These are phyloP conservation scores for Xylaria scruposa DNA, from an alignment of 495 filamentous ascomycete species.

Conservation along the genomic window DNA sequence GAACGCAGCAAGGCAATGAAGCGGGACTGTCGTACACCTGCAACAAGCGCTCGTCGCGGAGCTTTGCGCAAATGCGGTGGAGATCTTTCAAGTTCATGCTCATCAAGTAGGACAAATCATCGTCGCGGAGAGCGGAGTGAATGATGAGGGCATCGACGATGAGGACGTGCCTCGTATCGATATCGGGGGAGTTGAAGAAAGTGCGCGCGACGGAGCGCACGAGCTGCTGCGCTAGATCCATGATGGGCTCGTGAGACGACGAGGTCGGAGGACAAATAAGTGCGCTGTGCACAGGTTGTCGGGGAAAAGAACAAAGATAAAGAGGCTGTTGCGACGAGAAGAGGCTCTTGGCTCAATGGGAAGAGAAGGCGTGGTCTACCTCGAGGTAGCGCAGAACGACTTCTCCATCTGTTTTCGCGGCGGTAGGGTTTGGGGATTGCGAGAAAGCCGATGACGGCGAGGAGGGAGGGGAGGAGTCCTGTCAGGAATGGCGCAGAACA, in stretches of 20 bases:
- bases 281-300: neutral
- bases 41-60: constrained; percentile 86
- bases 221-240: constrained; percentile 88
- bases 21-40: constrained; percentile 64
- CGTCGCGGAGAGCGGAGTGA: constrained; percentile 86
- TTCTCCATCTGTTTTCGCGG: constrained; percentile 13
- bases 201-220: constrained; percentile 87
- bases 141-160: constrained; percentile 91
- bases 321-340: neutral
- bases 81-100: constrained; percentile 88
- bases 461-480: constrained; percentile 17
- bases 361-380: constrained; percentile 5
- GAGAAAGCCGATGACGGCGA: neutral
- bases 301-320: neutral
- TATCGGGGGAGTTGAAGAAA: constrained; percentile 67
- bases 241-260: constrained; percentile 41
- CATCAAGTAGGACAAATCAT: constrained; percentile 84
- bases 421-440: neutral
- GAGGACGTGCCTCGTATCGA: constrained; percentile 80
- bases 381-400: neutral
- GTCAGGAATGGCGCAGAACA: constrained; percentile 20
- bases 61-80: constrained; percentile 80
- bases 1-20: neutral
- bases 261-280: neutral
- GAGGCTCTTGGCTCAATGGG: neutral